Evolutionary conservation across 306 rosid genomes (phyloP).

Genomic region (Arachis hypogaea): DNA sequence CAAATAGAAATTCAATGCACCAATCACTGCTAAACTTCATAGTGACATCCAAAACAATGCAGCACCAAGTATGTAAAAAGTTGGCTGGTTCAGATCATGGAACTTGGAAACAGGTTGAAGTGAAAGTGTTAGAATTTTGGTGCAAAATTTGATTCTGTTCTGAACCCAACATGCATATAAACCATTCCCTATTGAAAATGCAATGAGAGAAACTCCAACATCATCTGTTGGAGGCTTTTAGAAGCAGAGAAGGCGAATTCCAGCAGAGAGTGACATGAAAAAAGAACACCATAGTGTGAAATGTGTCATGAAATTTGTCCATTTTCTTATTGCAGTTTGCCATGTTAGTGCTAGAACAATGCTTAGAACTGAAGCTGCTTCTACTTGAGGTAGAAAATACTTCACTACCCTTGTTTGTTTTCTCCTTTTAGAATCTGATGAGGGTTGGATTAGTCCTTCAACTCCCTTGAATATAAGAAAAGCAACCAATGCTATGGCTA

Average conservation of each 20-base stretch:
- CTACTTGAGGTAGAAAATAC: slow-evolving; percentile 81
- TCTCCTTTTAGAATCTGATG: slow-evolving; percentile 56
- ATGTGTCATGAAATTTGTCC: slow-evolving; percentile 83
- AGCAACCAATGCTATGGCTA: slow-evolving; percentile 64
- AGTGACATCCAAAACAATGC: slow-evolving; percentile 92
- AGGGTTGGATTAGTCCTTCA: slow-evolving; percentile 63
- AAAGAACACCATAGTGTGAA: slow-evolving; percentile 83
- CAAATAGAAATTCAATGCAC: slow-evolving; percentile 79
- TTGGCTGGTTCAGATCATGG: slow-evolving; percentile 71
- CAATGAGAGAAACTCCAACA: slow-evolving; percentile 80
- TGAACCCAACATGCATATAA: slow-evolving; percentile 91
- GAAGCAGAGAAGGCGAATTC: slow-evolving; percentile 84
- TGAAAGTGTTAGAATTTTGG: slow-evolving; percentile 62
- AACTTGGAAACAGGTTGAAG: slow-evolving; percentile 78
- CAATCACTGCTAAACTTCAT: slow-evolving; percentile 81
- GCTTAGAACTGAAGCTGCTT: slow-evolving; percentile 84
- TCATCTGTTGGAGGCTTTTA: slow-evolving; percentile 82
- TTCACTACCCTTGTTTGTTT: slow-evolving; percentile 59
- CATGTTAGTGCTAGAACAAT: slow-evolving; percentile 79
- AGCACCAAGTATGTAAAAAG: slow-evolving; percentile 72
- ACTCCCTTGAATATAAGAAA: slow-evolving; percentile 81
- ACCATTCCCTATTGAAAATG: slow-evolving; percentile 78
- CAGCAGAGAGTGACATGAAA: slow-evolving; percentile 70
- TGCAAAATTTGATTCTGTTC: slow-evolving; percentile 66
- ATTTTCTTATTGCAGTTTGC: slow-evolving; percentile 74